Percentiles rank a stretch among this genome's conserved stretches.
These are phyloP conservation scores for Camellia lanceoleosa DNA, from an alignment of 148 eudicot genomes.

Conservation along the genomic window DNA sequence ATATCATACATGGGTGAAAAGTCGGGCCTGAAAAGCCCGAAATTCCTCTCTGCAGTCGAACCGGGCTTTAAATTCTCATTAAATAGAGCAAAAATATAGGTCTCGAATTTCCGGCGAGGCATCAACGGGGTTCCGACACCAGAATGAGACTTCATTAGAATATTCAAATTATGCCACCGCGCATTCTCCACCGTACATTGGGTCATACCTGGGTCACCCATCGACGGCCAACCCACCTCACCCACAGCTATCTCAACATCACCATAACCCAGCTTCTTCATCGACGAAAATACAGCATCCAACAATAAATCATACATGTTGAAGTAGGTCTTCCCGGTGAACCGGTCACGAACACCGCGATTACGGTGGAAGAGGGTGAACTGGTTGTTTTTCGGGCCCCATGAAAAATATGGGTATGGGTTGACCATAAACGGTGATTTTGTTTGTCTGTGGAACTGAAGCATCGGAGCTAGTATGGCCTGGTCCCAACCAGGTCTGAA, in stretches of 20 bases:
- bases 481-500: constrained; percentile 72
- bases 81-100: constrained; percentile 60
- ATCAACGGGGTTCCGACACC: constrained; percentile 79
- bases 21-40: constrained; percentile 73
- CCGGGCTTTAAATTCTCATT: constrained; percentile 72
- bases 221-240: constrained; percentile 88
- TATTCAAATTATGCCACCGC: constrained; percentile 18
- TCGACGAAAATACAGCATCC: constrained; percentile 62
- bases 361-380: constrained; percentile 43
- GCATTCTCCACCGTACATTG: constrained; percentile 56
- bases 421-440: constrained; percentile 72
- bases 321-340: constrained; percentile 40
- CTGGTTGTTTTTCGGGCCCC: constrained; percentile 27
- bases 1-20: constrained; percentile 65
- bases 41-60: constrained; percentile 63
- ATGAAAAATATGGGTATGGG: constrained; percentile 83
- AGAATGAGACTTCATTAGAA: constrained; percentile 39
- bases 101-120: constrained; percentile 72
- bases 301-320: constrained; percentile 66
- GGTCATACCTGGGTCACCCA: constrained; percentile 49
- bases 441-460: constrained; percentile 58
- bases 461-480: constrained; percentile 55
- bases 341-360: constrained; percentile 39
- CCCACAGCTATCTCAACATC: constrained; percentile 75
- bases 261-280: constrained; percentile 54